Evolutionary conservation across 2,329 filamentous ascomycete genomes (phyloP), one percentile per base, ranked within the genome.

Genomic region (Apiospora kogelbergensis): DNA sequence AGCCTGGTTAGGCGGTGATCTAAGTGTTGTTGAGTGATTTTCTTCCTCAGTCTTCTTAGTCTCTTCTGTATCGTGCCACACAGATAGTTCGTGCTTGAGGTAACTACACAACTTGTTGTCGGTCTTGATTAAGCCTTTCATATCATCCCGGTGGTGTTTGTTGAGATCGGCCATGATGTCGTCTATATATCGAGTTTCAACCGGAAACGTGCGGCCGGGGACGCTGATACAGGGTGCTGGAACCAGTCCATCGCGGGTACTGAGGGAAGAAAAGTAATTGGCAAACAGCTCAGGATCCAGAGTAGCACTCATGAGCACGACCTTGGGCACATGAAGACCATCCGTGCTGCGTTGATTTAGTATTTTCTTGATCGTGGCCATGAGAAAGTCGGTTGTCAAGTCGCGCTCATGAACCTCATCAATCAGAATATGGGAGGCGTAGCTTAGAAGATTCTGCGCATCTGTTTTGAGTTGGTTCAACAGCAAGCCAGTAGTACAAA

Each of bases 401-500:
- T 66, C 65, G 11, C 65, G 65, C 65, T 66, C 65, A 53, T 66
- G 65, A 22, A 86, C 83, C 74, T 87, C 85, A 71, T 87, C 84
- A 68, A 87, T 81, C 48, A 87, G 73, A 22, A 87, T 75, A 71
- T 87, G 84, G 3, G 84, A 84, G 40, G 81, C 73, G 1, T 75
- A 76, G 66, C 82, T 78, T 37, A 86, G 71, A 22, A 81, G 72
- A 1, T 75, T 73, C 67, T 84, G 80, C 2, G 79, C 73, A 57
- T 78, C 72, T 69, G 78, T 74, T 68, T 83, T 80, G 24, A 87
- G 76, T 68, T 82, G 79, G 66, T 80, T 79, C 33, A 86, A 76
- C 26, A 86, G 73, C 24, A 85, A 80, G n/a, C 84, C 84, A 2
- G 82, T 83, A 1, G 85, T 87, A 74, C 83, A 85, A 73, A 83